Conservation (phyloP, 2,329 filamentous ascomycete genomes). For the Pochonia chlamydosporia region DNA sequence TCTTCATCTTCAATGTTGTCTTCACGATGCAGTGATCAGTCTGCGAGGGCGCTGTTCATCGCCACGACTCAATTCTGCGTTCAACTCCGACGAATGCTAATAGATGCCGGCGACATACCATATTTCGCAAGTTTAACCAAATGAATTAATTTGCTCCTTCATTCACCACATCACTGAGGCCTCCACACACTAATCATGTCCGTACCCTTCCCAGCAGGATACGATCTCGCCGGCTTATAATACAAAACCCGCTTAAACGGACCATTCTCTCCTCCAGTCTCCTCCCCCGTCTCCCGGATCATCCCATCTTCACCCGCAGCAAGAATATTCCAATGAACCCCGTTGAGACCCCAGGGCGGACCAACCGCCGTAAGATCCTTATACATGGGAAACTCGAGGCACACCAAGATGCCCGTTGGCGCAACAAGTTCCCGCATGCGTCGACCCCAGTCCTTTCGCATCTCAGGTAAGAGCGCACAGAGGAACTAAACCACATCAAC, state of each 20-base stretch:
- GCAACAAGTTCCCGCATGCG: conserved; percentile 4
- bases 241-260: neutral
- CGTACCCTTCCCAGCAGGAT: conserved; percentile 2
- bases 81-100: no score
- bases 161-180: neutral
- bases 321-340: conserved; percentile 7
- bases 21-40: no score
- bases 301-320: conserved; percentile 6
- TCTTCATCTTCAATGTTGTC: no score
- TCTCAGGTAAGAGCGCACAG: conserved; percentile 5
- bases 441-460: conserved; percentile 4
- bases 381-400: conserved; percentile 8
- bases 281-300: neutral
- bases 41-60: no score
- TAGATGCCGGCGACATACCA: no score
- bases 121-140: no score
- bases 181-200: conserved; percentile 7
- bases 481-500: conserved; percentile 1
- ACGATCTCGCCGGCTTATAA: conserved; percentile 1
- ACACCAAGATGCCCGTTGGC: conserved; percentile 1
- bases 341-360: conserved; percentile 7
- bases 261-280: neutral
- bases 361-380: conserved; percentile 8
- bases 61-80: no score
- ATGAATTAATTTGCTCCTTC: neutral